Evolutionary conservation across 2,329 filamentous ascomycete genomes (phyloP), one percentile per base, ranked within the genome.

Genomic region (Aspergillus hortae): DNA sequence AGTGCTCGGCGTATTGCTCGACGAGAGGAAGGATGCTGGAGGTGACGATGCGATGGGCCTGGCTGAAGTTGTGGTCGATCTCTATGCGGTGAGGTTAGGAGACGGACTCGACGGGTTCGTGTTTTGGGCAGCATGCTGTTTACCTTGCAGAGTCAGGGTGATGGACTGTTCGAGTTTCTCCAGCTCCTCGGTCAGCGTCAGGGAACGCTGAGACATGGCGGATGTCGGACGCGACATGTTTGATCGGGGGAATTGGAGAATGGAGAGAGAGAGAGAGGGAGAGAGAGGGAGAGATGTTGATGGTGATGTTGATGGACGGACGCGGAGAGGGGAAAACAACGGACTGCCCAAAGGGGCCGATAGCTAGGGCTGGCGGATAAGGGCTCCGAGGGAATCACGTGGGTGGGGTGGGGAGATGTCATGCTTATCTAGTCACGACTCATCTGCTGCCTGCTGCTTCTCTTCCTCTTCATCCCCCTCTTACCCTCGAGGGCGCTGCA

Each of bases 21-120:
- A 99, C 91, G 1, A 96, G 82, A 1, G 94, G 94, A 3, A 99
- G 75, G 50, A 99, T 96, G 67, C 86, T 95, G 1, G 88, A 87
- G 0, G 94, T 97, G 36, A 99, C 92, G 54, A 99, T 97, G 56
- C 91, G 87, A 72, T 99, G 94, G 27, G 94, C 92, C 67, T 90
- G 90, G 75, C 90, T 96, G 71, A 99, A 99, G 74, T 99, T 99
- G 73, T 90, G 89, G 70, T 99, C 94, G 75, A 99, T 99, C 78
- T 99, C 94, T 95, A 41, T n/a, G 42, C 14, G 21, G 6, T 41
- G 32, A 9, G 23, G 49, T 63, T 35, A 63, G 56, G 41, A 49
- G 45, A 10, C 35, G 35, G 14, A 15, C 55, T 55, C 46, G 56
- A 15, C 55, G 56, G 48, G 56, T 57, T 52, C 4, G 17, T 23